Percentiles rank a stretch among this genome's conserved stretches.
Evolutionary conservation across 2,329 filamentous ascomycete genomes (phyloP).

Genomic region (Stagonosporopsis rhizophila): DNA sequence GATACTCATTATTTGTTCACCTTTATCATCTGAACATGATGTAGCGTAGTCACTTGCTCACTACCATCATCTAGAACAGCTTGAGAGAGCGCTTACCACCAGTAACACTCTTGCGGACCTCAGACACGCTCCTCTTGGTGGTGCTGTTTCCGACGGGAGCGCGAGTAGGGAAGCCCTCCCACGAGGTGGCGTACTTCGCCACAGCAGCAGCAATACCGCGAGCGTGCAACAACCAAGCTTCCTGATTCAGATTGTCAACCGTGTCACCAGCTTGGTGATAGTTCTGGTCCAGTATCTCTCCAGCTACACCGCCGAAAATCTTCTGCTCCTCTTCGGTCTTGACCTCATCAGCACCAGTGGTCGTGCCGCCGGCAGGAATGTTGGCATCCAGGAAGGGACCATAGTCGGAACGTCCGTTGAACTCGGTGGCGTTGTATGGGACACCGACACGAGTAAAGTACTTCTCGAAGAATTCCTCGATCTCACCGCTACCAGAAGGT

Average conservation of each 20-base stretch:
- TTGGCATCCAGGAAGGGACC: constrained; percentile 45
- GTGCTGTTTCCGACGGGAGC: constrained; percentile 25
- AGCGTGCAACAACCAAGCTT: constrained; percentile 42
- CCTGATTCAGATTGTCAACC: constrained; percentile 43
- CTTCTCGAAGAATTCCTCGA: constrained; percentile 45
- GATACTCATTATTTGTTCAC: neutral
- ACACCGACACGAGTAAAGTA: constrained; percentile 40
- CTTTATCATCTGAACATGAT: constrained; percentile 11
- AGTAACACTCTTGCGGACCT: constrained; percentile 20
- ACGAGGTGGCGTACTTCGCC: constrained; percentile 39
- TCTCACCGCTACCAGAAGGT: constrained; percentile 40
- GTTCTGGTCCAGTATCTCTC: constrained; percentile 35
- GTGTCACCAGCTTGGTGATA: constrained; percentile 50
- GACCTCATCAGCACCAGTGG: constrained; percentile 49
- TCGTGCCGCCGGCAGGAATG: constrained; percentile 47
- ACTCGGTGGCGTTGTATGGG: constrained; percentile 42
- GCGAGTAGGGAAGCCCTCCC: constrained; percentile 39
- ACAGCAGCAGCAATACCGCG: constrained; percentile 47
- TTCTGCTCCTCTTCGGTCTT: constrained; percentile 47
- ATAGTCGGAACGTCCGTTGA: constrained; percentile 51
- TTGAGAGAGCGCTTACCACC: constrained; percentile 14
- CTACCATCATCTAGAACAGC: constrained; percentile 6
- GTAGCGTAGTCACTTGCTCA: neutral
- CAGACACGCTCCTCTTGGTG: constrained; percentile 22
- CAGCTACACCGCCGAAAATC: constrained; percentile 45